Conservation (phyloP, 2,329 filamentous ascomycete genomes). For the Aspergillus cejpii region DNA sequence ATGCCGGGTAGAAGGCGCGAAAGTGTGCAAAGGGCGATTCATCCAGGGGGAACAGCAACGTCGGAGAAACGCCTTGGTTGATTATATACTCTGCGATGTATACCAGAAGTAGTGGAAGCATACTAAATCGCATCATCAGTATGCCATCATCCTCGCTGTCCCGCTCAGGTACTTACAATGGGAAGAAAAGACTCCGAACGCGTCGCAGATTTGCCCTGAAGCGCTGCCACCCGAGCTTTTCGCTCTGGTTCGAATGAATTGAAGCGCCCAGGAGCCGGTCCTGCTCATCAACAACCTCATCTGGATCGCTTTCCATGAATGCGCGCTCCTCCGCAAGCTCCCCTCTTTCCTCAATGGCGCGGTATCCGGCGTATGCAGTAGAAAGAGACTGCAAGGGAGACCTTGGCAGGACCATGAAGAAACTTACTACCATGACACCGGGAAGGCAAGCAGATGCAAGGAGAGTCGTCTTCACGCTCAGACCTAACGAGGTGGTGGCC, state of each 20-base stretch:
- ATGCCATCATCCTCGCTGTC: background rate
- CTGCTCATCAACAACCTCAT: slow-evolving; percentile 19
- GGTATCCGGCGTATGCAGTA: slow-evolving; percentile 47
- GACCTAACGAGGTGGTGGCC: slow-evolving; percentile 70
- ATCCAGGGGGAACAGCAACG: slow-evolving; percentile 73
- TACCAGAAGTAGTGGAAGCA: slow-evolving; percentile 85
- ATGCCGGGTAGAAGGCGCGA: slow-evolving; percentile 88
- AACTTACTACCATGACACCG: slow-evolving; percentile 70
- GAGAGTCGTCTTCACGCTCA: slow-evolving; percentile 67
- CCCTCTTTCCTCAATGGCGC: slow-evolving; percentile 44
- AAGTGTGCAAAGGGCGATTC: slow-evolving; percentile 72
- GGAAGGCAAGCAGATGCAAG: slow-evolving; percentile 74
- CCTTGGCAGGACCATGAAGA: slow-evolving; percentile 72
- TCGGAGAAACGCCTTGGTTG: slow-evolving; percentile 89
- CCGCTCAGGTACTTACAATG: slow-evolving; percentile 47
- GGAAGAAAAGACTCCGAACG: slow-evolving; percentile 63
- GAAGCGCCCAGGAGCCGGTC: slow-evolving; percentile 28
- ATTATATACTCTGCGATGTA: slow-evolving; percentile 97
- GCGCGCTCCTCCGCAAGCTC: slow-evolving; percentile 34
- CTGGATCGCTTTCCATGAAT: slow-evolving; percentile 16
- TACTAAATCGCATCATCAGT: slow-evolving; percentile 43
- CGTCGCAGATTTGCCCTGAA: slow-evolving; percentile 55
- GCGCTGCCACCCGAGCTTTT: slow-evolving; percentile 30
- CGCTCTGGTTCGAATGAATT: slow-evolving; percentile 10
- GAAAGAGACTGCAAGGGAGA: slow-evolving; percentile 53